A percentile compares a stretch with the other conserved stretches of the same genome.
phyloP scores from a whole-genome alignment of 2,329 filamentous ascomycete genomes.

The Xylariales sp. region DNA sequence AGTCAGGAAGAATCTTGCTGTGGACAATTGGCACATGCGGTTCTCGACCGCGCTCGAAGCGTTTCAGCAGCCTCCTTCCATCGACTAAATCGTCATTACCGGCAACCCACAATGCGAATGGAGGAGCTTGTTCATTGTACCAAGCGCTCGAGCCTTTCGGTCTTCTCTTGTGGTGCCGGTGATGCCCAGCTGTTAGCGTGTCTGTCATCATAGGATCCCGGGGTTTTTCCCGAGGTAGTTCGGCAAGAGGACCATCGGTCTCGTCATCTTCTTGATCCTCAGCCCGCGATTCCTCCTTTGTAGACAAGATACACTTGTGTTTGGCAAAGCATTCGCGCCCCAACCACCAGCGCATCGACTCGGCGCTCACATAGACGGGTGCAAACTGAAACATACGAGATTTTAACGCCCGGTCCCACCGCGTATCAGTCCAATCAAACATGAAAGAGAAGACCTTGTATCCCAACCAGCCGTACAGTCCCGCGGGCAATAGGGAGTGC shows the following conservation, averaged over 20 bases:
- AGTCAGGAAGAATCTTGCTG: slow-evolving; percentile 75
- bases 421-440: slow-evolving; percentile 78
- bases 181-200: slow-evolving; percentile 6
- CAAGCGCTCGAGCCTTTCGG: slow-evolving; percentile 59
- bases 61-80: slow-evolving; percentile 65
- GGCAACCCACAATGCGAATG: slow-evolving; percentile 83
- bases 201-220: slow-evolving; percentile 10
- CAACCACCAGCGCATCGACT: slow-evolving; percentile 95
- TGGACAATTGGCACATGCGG: slow-evolving; percentile 79
- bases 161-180: slow-evolving; percentile 31
- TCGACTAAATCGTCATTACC: slow-evolving; percentile 83
- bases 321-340: slow-evolving; percentile 74
- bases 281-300: slow-evolving; percentile 60
- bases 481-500: slow-evolving; percentile 60
- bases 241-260: slow-evolving; percentile 28
- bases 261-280: slow-evolving; percentile 58
- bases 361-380: slow-evolving; percentile 82
- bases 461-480: slow-evolving; percentile 73
- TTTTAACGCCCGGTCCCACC: slow-evolving; percentile 78
- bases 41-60: slow-evolving; percentile 73
- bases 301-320: slow-evolving; percentile 83
- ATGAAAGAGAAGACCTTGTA: slow-evolving; percentile 88
- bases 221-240: slow-evolving; percentile 16
- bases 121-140: slow-evolving; percentile 76
- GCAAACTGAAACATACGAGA: slow-evolving; percentile 88